Conservation (phyloP, 164 flowering plant genomes). For the Dillenia suffruticosa region DNA sequence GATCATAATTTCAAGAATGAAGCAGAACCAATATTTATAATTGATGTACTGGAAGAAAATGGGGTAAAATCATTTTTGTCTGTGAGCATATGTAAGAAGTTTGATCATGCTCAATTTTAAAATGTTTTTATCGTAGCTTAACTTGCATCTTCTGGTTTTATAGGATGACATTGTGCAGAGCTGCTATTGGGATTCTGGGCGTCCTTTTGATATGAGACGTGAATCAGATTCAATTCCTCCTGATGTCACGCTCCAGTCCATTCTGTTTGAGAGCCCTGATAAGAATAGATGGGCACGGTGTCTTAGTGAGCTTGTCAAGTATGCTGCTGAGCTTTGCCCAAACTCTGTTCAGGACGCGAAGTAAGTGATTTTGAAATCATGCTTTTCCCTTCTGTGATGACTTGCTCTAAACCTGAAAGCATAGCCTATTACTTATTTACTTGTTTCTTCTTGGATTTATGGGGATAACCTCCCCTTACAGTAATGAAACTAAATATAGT, state of each 20-base stretch:
- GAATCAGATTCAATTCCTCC: conserved; percentile 88
- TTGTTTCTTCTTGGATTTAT: too few species aligned
- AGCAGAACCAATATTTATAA: conserved; percentile 79
- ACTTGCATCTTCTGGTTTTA: conserved; percentile 12
- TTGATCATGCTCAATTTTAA: too few species aligned
- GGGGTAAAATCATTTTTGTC: conserved; percentile 48
- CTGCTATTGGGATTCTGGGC: conserved; percentile 96
- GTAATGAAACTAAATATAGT: too few species aligned
- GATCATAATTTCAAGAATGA: conserved; percentile 54
- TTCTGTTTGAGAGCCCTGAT: conserved; percentile 89
- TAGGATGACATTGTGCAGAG: conserved; percentile 98
- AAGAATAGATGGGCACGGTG: conserved; percentile 96
- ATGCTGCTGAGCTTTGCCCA: conserved; percentile 93
- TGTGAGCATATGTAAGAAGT: too few species aligned
- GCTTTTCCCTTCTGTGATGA: too few species aligned
- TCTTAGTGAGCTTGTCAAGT: conserved; percentile 92
- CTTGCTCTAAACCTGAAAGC: too few species aligned
- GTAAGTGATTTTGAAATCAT: conserved; percentile 31
- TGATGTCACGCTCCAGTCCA: conserved; percentile 88
- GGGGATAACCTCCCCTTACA: too few species aligned
- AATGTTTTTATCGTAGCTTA: background rate
- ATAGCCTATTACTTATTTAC: too few species aligned
- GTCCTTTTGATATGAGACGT: conserved; percentile 85
- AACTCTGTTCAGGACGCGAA: conserved; percentile 88
- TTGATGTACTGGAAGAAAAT: conserved; percentile 96